These are phyloP conservation scores for Funneliformis geosporum DNA, from an alignment of 192 early-diverging fungal species.

Conservation along the genomic window DNA sequence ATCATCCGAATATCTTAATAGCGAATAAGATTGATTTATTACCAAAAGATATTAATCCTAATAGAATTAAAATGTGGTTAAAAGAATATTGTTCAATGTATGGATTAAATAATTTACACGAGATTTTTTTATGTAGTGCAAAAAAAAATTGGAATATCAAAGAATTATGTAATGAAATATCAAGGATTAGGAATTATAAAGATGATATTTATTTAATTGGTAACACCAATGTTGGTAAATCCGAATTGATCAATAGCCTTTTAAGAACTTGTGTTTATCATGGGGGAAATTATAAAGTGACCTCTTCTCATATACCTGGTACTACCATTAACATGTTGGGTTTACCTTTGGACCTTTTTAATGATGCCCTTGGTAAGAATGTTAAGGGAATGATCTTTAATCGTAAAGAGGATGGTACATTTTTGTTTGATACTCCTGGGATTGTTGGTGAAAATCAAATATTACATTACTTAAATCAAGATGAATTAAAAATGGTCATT, in stretches of 20 bases:
- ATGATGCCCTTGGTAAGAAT: conserved; percentile 42
- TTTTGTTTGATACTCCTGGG: conserved; percentile 65
- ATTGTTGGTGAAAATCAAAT: conserved; percentile 59
- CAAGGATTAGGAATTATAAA: conserved; percentile 39
- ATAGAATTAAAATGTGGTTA: conserved; percentile 57
- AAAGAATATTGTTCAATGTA: conserved; percentile 35
- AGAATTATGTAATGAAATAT: conserved; percentile 49
- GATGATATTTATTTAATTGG: conserved; percentile 73
- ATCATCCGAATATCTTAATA: conserved; percentile 52
- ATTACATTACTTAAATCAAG: conserved; percentile 46
- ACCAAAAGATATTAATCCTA: conserved; percentile 51
- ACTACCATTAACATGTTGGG: conserved; percentile 69
- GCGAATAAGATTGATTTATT: conserved; percentile 76
- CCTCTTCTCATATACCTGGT: conserved; percentile 66
- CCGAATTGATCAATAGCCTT: conserved; percentile 69
- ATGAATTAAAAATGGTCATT: conserved; percentile 54
- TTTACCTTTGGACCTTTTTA: conserved; percentile 59
- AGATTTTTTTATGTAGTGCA: conserved; percentile 60
- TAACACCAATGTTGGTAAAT: conserved; percentile 77
- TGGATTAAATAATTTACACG: conserved; percentile 37
- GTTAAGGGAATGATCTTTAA: conserved; percentile 26
- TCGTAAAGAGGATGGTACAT: conserved; percentile 43
- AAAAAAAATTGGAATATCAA: conserved; percentile 58
- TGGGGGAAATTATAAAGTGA: conserved; percentile 49
- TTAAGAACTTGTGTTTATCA: conserved; percentile 53